These are phyloP conservation scores for Paraphoma chrysanthemicola DNA, from an alignment of 2,329 filamentous ascomycete species.

Conservation along the genomic window DNA sequence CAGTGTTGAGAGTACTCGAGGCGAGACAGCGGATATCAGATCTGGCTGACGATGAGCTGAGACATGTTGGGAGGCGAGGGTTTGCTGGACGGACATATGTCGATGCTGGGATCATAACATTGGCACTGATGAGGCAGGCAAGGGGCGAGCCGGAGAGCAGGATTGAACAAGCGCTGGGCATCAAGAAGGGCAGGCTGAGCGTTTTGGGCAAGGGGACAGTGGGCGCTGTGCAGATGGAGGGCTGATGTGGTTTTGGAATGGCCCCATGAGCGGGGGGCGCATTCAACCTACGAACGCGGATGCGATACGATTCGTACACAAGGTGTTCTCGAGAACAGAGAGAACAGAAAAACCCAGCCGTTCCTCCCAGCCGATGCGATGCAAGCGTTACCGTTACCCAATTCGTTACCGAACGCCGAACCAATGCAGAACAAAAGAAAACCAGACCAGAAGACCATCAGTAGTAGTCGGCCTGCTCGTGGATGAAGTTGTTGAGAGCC, in stretches of 20 bases:
- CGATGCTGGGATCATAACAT: constrained; percentile 51
- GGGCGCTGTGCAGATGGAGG: constrained; percentile 26
- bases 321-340: constrained; percentile 16
- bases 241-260: constrained; percentile 6
- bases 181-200: constrained; percentile 42
- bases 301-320: constrained; percentile 21
- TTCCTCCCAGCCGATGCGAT: constrained; percentile 24
- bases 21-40: constrained; percentile 59
- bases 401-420: constrained; percentile 30
- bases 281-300: constrained; percentile 19
- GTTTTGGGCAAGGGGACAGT: constrained; percentile 33
- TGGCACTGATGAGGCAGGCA: constrained; percentile 41
- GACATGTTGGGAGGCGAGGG: constrained; percentile 50
- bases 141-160: constrained; percentile 37
- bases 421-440: constrained; percentile 19
- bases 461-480: constrained; percentile 41
- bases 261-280: constrained; percentile 11
- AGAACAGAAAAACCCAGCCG: constrained; percentile 6
- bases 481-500: constrained; percentile 48
- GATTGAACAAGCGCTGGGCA: constrained; percentile 41
- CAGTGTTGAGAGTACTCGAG: constrained; percentile 61
- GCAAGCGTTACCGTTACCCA: constrained; percentile 16
- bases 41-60: constrained; percentile 62
- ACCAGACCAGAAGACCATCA: constrained; percentile 17
- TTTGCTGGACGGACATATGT: constrained; percentile 53